Base-by-base conservation (phyloP, 2,329 filamentous ascomycete genomes). In the Drechslerella coelobrocha region DNA sequence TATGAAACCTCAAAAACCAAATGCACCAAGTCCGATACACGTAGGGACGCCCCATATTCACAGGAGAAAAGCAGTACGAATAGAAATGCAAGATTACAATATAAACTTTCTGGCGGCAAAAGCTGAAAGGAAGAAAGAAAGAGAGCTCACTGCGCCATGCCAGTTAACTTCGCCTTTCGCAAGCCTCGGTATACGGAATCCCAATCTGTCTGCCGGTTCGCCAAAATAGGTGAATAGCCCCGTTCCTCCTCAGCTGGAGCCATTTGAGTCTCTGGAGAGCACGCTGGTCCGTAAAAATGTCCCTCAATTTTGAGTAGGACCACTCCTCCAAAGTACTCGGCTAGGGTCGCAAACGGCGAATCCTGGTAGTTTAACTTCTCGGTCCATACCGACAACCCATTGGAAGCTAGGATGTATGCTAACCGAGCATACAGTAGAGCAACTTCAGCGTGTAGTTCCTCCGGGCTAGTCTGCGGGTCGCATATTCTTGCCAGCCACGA, bases 161-260 rank as follows among this genome's bases (percentile, higher is more conserved):
- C 66, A 8, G 59, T 63, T 4, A 39, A 57, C 39, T 45, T 57
- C 37, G 57, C 61, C 8, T 26, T 12, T 39, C 59, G 54, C 14
- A 71, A 10, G 10, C 51, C 53, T 5, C 19, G 45, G 27, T 71
- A 71, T 2, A 71, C 29, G 5, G 53, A 43, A 37, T 71, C 59
- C 66, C 66, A 71, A 51, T 71, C 59, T 26, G 66, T 71, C 48
- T 53, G 47, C 5, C 59, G 65, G 12, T 21, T 54, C 27, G 57
- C 59, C 12, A 71, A 26, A 19, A 69, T 61, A 27, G 57, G 6
- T 12, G 50, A 39, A 69, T 51, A 45, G 26, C 51, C 39, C 21
- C 54, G 37, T 26, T 50, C 47, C 14, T 24, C 39, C 45, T 37
- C 50, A 5, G 41, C 17, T 14, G 24, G 31, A 41, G 3, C 12